A percentile compares a stretch with the other conserved stretches of the same genome.
Evolutionary conservation across 176 grass and related monocot species (phyloP).

Genomic region (Musa acuminata): DNA sequence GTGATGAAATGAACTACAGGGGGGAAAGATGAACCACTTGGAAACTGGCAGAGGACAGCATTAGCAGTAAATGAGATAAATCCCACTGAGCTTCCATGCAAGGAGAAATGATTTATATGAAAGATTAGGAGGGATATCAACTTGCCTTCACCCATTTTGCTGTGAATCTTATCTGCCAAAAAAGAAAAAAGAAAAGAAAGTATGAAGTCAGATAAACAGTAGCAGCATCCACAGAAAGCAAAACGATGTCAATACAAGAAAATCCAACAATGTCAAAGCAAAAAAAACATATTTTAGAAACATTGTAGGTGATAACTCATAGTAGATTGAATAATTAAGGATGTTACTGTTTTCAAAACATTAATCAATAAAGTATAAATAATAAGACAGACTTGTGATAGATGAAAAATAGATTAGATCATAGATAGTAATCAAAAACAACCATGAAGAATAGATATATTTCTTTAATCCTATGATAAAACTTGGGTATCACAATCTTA

Average conservation of each 20-base stretch:
- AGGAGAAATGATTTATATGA: neutral
- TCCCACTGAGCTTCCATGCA: too few relatives aligned
- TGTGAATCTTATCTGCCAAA: constrained; percentile 62
- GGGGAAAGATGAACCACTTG: too few relatives aligned
- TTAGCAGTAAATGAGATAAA: too few relatives aligned
- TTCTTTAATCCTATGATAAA: neutral
- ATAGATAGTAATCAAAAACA: neutral
- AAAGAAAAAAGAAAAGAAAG: too few relatives aligned
- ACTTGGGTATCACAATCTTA: neutral
- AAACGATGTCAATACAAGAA: neutral
- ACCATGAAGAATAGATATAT: neutral
- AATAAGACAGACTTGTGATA: too few relatives aligned
- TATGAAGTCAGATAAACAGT: neutral
- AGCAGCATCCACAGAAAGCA: neutral
- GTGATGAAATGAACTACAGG: neutral
- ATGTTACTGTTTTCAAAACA: too few relatives aligned
- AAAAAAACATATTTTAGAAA: neutral
- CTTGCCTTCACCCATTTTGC: constrained; percentile 98
- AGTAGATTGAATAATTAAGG: neutral
- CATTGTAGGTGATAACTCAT: neutral
- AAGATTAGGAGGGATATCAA: neutral
- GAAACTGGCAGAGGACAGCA: too few relatives aligned
- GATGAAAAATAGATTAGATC: too few relatives aligned
- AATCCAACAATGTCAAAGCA: neutral
- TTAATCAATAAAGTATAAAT: too few relatives aligned